These are phyloP conservation scores for Clavispora santaluciae DNA, from an alignment of 805 yeast genomes.

Conservation along the genomic window DNA sequence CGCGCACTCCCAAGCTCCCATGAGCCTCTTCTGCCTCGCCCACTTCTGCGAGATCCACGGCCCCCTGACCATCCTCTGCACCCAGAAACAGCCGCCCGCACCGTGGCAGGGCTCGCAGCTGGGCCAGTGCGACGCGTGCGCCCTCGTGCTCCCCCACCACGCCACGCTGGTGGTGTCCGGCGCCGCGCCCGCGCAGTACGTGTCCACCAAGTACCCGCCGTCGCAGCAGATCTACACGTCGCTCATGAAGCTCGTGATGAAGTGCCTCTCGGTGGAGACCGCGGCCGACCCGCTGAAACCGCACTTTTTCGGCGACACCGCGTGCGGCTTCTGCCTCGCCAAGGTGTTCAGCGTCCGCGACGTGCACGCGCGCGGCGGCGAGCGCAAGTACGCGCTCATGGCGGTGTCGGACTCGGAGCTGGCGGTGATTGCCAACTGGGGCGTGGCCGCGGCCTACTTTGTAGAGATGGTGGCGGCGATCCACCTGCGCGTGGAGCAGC, in stretches of 20 bases:
- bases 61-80: constrained; percentile 60
- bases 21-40: constrained; percentile 52
- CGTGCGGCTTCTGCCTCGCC: constrained; percentile 55
- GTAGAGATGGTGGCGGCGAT: constrained; percentile 18
- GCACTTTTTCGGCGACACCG: constrained; percentile 57
- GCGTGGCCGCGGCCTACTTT: constrained; percentile 38
- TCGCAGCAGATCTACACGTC: constrained; percentile 44
- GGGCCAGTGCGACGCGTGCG: constrained; percentile 54
- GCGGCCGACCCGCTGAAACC: constrained; percentile 56
- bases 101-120: constrained; percentile 13
- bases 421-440: constrained; percentile 53
- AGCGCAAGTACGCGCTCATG: constrained; percentile 59
- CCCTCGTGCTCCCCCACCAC: constrained; percentile 45
- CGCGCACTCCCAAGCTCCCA: too few relatives aligned
- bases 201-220: constrained; percentile 61
- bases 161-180: constrained; percentile 18
- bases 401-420: constrained; percentile 53
- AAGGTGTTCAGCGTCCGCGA: constrained; percentile 61
- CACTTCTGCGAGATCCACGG: constrained; percentile 82
- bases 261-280: constrained; percentile 64
- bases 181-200: constrained; percentile 25
- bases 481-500: constrained; percentile 16
- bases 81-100: constrained; percentile 34
- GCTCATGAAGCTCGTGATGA: constrained; percentile 56
- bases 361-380: constrained; percentile 67